Percentiles rank a stretch among this genome's conserved stretches.
These are phyloP conservation scores for Penicillium griseofulvum DNA, from an alignment of 2,329 filamentous ascomycete genomes.

Conservation along the genomic window DNA sequence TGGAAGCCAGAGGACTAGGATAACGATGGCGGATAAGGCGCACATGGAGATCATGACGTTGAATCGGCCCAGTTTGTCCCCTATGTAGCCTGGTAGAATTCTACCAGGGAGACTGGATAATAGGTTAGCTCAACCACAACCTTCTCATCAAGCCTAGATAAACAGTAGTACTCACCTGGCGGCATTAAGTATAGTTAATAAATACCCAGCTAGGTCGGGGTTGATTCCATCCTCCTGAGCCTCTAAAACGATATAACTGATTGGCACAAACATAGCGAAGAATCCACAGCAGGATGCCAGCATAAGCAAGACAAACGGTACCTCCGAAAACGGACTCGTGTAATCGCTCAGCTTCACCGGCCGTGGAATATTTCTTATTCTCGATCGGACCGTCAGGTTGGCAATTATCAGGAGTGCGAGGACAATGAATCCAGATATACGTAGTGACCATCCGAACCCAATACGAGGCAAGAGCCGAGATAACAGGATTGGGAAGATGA, in stretches of 20 bases:
- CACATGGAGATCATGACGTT: slow-evolving; percentile 6
- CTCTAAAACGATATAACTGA: slow-evolving; percentile 50
- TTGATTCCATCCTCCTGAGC: slow-evolving; percentile 52
- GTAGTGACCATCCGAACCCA: slow-evolving; percentile 58
- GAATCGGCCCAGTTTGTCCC: slow-evolving; percentile 44
- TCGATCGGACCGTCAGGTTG: slow-evolving; percentile 52
- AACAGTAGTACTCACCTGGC: background rate
- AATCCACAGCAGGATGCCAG: slow-evolving; percentile 56
- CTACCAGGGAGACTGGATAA: slow-evolving; percentile 57
- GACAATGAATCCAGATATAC: slow-evolving; percentile 58
- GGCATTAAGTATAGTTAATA: slow-evolving; percentile 47
- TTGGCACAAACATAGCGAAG: slow-evolving; percentile 59
- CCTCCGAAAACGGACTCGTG: slow-evolving; percentile 47
- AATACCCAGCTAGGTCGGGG: slow-evolving; percentile 48
- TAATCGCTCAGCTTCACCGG: slow-evolving; percentile 3
- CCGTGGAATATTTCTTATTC: slow-evolving; percentile 25
- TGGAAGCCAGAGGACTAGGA: slow-evolving; percentile 20
- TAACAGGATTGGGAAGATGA: slow-evolving; percentile 62
- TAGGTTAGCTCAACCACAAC: slow-evolving; percentile 23
- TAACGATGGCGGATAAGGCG: slow-evolving; percentile 24
- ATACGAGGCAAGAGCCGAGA: slow-evolving; percentile 51
- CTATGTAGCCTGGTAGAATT: slow-evolving; percentile 54
- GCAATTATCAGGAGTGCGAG: slow-evolving; percentile 57
- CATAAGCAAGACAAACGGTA: slow-evolving; percentile 46
- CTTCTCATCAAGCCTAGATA: background rate